phyloP scores from a whole-genome alignment of 2,329 filamentous ascomycete genomes.

The Pseudocercospora crystallina region DNA sequence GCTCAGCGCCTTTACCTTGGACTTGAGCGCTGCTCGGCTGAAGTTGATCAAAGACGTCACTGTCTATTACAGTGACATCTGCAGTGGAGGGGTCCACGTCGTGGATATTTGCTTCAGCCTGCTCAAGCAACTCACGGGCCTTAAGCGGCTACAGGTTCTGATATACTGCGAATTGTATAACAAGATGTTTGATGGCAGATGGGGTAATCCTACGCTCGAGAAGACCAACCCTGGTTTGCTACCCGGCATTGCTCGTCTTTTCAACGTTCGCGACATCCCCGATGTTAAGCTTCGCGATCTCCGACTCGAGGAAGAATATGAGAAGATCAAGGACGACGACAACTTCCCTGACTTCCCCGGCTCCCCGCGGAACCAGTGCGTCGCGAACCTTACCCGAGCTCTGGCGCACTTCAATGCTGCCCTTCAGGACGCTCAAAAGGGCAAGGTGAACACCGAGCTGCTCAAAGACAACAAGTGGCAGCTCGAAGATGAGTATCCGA shows the following conservation, averaged over 20 bases:
- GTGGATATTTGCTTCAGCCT: conserved; percentile 22
- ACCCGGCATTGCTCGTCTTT: conserved; percentile 21
- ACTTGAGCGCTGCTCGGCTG: conserved; percentile 18
- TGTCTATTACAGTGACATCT: conserved; percentile 26
- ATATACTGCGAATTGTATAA: conserved; percentile 9
- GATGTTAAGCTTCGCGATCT: conserved; percentile 20
- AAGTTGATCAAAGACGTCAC: conserved; percentile 25
- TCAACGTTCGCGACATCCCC: conserved; percentile 20
- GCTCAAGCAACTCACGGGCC: conserved; percentile 18
- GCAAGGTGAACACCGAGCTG: conserved; percentile 20
- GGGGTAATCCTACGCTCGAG: neutral
- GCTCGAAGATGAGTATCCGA: conserved; percentile 20
- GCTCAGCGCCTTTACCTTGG: conserved; percentile 22
- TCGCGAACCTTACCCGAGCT: conserved; percentile 11
- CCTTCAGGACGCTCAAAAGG: conserved; percentile 21
- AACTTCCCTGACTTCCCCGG: conserved; percentile 15
- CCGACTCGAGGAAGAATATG: conserved; percentile 8
- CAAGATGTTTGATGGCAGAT: neutral
- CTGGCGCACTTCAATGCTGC: conserved; percentile 26
- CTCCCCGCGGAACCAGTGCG: neutral
- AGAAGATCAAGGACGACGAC: conserved; percentile 7
- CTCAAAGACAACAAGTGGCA: conserved; percentile 25
- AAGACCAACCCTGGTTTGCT: conserved; percentile 20
- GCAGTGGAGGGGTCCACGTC: conserved; percentile 23
- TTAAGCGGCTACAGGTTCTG: conserved; percentile 24